Percentiles rank a stretch among this genome's conserved stretches.
Conservation (phyloP, 257 asterid genomes). For the Agastache rugosa region DNA sequence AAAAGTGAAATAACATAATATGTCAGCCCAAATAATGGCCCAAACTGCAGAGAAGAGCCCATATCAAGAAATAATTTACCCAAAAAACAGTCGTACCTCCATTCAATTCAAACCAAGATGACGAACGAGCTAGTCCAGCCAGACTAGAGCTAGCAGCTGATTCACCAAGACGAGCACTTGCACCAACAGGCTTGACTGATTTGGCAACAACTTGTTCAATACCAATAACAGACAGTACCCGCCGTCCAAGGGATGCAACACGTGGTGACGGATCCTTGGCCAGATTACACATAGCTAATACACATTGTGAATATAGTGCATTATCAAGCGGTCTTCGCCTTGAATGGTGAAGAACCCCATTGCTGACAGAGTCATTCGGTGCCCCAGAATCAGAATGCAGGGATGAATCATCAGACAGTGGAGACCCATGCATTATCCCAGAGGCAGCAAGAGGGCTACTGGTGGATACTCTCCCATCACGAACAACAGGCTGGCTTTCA, state of each 20-base stretch:
- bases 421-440: constrained; percentile 96
- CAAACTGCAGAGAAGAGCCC: constrained; percentile 21
- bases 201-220: constrained; percentile 93
- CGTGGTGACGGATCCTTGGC: constrained; percentile 99
- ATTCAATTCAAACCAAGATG: constrained; percentile 95
- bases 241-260: constrained; percentile 81
- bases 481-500: constrained; percentile 61
- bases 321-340: constrained; percentile 80
- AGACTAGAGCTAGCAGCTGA: constrained; percentile 58
- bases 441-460: constrained; percentile 90
- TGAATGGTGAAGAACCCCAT: constrained; percentile 76
- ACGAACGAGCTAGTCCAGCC: constrained; percentile 90
- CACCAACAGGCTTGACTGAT: constrained; percentile 60
- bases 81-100: constrained; percentile 58
- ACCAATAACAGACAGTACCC: constrained; percentile 88
- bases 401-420: constrained; percentile 93
- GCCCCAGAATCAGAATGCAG: constrained; percentile 96
- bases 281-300: constrained; percentile 83
- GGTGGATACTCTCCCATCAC: constrained; percentile 85
- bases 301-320: constrained; percentile 81
- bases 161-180: constrained; percentile 58
- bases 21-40: background rate
- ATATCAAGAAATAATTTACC: background rate
- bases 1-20: background rate
- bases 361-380: constrained; percentile 62